Evolutionary conservation across 1,284 basidiomycete genomes (phyloP), one percentile per base, ranked within the genome.

Genomic region (Sporisorium graminicola): DNA sequence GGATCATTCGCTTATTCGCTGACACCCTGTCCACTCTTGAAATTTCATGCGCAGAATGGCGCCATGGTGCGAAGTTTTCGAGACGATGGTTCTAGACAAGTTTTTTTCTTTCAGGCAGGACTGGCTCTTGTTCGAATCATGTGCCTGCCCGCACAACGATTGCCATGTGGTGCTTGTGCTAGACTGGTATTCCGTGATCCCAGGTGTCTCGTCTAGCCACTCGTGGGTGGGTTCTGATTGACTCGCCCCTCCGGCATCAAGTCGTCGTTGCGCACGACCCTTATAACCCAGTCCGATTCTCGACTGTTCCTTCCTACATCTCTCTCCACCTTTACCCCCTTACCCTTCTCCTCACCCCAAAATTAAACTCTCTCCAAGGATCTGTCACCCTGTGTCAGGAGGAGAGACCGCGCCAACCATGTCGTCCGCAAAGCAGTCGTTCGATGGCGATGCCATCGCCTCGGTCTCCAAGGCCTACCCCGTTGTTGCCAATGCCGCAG

Each of bases 371-470:
- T 57, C 55, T 72, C 62, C 63, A 65, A 65, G 58, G 63, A 71
- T 65, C 68, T 58, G 68, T 27, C 61, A 56, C 6, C 9, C 18
- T 4, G 43, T 55, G 63, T 42, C 69, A 66, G 63, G 69, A 72
- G 69, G 63, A 72, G 58, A 62, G 26, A 14, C 4, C 37, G 18
- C n/a, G 22, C 4, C n/a, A 52, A 60, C 18, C 44, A 74, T 74
- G 71, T 74, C 70, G 16, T 67, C 65, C 54, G 27, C 57, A 18
- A 68, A 65, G 46, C 61, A 58, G 37, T 68, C 72, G 24, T 74
- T 65, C 43, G 72, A 74, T 12, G 56, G 54, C 59, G 59, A 68
- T 58, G 63, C 33, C 43, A 74, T 74, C 51, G 65, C 72, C 55
- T 65, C 56, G 33, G 59, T 74, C 33, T 53, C 60, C 55, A 69